Evolutionary conservation across 164 flowering plant species (phyloP).

Genomic region (Vitis riparia): DNA sequence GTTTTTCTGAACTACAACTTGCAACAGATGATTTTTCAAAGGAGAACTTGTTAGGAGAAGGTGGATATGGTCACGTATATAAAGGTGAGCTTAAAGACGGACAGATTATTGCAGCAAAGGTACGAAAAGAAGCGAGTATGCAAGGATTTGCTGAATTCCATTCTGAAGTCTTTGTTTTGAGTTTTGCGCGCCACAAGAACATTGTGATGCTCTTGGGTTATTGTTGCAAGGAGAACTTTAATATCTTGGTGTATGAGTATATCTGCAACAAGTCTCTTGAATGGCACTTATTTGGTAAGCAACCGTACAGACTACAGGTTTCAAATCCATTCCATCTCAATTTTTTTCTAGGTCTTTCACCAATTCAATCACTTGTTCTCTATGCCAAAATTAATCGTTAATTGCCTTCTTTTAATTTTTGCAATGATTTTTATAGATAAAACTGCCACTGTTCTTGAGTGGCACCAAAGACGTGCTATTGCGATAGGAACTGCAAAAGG

Average conservation of each 20-base stretch:
- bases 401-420: not conserved
- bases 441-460: constrained; percentile 36
- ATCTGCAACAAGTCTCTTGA: constrained; percentile 65
- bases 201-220: constrained; percentile 66
- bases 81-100: constrained; percentile 61
- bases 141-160: constrained; percentile 60
- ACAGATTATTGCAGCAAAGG: constrained; percentile 63
- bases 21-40: constrained; percentile 52
- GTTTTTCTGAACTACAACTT: constrained; percentile 40
- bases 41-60: constrained; percentile 60
- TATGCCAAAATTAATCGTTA: not conserved
- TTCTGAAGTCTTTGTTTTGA: constrained; percentile 52
- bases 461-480: constrained; percentile 54
- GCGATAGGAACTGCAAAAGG: constrained; percentile 72
- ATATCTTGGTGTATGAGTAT: constrained; percentile 68
- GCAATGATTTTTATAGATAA: constrained; percentile 23
- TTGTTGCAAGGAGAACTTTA: constrained; percentile 45
- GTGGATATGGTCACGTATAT: constrained; percentile 65
- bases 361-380: not conserved
- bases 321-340: not conserved
- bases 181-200: constrained; percentile 70
- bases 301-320: too few relatives aligned
- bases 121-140: constrained; percentile 50
- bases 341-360: not conserved
- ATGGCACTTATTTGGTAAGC: constrained; percentile 60